Conservation (phyloP, 345 rosid species). For the Arabidopsis suecica region DNA sequence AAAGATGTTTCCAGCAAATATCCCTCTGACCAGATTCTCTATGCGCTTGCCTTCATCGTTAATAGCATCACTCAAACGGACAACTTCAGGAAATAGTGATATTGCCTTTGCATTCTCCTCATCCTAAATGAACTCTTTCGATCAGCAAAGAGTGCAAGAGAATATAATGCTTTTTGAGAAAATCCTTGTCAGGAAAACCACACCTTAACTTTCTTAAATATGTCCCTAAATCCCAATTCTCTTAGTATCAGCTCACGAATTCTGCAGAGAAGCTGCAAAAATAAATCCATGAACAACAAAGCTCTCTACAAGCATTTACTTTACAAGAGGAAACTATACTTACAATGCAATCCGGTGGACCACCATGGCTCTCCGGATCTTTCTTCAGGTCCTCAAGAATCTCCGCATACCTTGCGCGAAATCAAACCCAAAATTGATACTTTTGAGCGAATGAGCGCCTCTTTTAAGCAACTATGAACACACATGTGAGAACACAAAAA, state of each 20-base stretch:
- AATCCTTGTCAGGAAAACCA: neutral
- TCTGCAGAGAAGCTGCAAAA: slow-evolving; percentile 84
- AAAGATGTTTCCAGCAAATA: slow-evolving; percentile 97
- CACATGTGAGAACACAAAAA: neutral
- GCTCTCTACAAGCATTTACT: slow-evolving; percentile 4
- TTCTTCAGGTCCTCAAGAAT: slow-evolving; percentile 91
- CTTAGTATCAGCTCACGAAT: slow-evolving; percentile 85
- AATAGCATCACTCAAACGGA: slow-evolving; percentile 72
- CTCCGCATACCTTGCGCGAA: slow-evolving; percentile 61
- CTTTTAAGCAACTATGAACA: slow-evolving; percentile 14
- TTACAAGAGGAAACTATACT: slow-evolving; percentile 28
- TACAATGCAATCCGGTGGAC: slow-evolving; percentile 94
- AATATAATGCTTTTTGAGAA: neutral
- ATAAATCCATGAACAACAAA: slow-evolving; percentile 12
- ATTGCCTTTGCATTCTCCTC: slow-evolving; percentile 99
- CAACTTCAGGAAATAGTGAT: slow-evolving; percentile 75
- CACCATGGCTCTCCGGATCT: slow-evolving; percentile 96
- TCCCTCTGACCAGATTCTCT: slow-evolving; percentile 81
- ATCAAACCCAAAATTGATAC: neutral
- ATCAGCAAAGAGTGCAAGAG: slow-evolving; percentile 20
- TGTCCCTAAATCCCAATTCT: slow-evolving; percentile 93
- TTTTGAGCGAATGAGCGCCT: neutral
- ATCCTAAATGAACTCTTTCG: slow-evolving; percentile 53
- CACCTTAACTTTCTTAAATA: slow-evolving; percentile 98
- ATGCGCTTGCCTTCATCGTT: slow-evolving; percentile 69